Conservation (phyloP, 257 asterid species). For the Solanum pinnatisectum region DNA sequence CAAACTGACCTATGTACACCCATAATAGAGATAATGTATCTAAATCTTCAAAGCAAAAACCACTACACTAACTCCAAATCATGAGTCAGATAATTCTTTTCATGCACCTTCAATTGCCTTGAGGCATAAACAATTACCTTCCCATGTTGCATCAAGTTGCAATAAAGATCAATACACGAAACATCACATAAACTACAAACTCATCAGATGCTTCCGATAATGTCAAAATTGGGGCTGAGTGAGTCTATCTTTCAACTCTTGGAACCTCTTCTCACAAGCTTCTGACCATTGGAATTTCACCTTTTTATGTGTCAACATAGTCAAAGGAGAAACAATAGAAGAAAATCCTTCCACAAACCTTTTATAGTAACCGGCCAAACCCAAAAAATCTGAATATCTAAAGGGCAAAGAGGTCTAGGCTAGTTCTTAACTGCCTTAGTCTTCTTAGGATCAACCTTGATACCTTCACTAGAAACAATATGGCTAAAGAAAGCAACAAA, state of each 20-base stretch:
- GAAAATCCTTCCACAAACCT: not conserved
- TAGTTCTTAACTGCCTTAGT: not conserved
- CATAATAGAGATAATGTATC: not conserved
- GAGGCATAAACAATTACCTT: not conserved
- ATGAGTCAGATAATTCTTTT: not conserved
- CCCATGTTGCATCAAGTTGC: too few species aligned
- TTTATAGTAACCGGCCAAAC: not conserved
- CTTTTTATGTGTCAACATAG: not conserved
- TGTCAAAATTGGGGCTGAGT: not conserved
- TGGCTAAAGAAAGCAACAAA: not conserved
- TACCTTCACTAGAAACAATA: not conserved
- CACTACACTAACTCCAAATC: not conserved
- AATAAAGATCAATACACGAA: not conserved
- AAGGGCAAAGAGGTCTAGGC: not conserved
- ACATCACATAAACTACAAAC: not conserved
- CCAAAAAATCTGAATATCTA: not conserved
- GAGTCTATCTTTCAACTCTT: not conserved
- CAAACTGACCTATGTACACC: too few species aligned
- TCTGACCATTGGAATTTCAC: not conserved
- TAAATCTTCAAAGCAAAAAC: not conserved
- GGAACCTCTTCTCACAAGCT: not conserved
- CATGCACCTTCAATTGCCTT: not conserved
- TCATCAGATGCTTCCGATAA: not conserved
- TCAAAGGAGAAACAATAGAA: not conserved
- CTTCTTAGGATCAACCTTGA: not conserved